These are phyloP conservation scores for Ophioceras dolichostomum DNA, from an alignment of 2,329 filamentous ascomycete genomes.

Conservation along the genomic window DNA sequence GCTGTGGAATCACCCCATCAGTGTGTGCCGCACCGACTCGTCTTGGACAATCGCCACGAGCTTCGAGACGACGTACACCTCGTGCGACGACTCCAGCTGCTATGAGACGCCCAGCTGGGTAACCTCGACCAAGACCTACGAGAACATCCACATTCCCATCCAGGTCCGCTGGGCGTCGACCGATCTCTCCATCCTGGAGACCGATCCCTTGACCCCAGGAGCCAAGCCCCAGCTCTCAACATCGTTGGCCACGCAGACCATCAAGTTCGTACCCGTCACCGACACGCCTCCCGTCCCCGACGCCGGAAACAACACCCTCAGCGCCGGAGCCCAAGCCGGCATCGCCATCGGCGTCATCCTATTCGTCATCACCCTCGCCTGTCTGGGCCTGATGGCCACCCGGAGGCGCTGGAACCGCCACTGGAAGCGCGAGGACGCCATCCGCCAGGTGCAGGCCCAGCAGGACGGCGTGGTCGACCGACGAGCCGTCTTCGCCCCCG, in stretches of 20 bases:
- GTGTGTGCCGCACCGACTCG: no score
- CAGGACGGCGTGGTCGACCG: no score
- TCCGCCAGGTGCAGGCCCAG: no score
- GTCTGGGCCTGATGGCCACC: constrained; percentile 6
- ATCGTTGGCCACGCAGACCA: background rate
- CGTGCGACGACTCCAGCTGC: no score
- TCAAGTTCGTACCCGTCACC: background rate
- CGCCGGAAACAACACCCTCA: background rate
- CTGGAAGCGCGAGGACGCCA: no score
- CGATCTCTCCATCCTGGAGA: background rate
- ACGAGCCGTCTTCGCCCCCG: no score
- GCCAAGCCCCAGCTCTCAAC: background rate
- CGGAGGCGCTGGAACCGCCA: no score
- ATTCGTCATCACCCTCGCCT: constrained; percentile 4
- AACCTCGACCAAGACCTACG: no score
- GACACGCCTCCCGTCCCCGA: background rate
- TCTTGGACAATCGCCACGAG: no score
- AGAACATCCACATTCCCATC: background rate
- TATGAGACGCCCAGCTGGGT: no score
- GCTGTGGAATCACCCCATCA: no score
- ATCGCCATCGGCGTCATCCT: constrained; percentile 5
- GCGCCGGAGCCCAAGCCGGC: constrained; percentile 3
- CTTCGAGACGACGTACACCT: no score
- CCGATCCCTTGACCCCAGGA: background rate
- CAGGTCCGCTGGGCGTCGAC: background rate